Percentiles rank a stretch among this genome's conserved stretches.
These are phyloP conservation scores for Guillardia theta DNA, from an alignment of 78 protist genomes.

Conservation along the genomic window DNA sequence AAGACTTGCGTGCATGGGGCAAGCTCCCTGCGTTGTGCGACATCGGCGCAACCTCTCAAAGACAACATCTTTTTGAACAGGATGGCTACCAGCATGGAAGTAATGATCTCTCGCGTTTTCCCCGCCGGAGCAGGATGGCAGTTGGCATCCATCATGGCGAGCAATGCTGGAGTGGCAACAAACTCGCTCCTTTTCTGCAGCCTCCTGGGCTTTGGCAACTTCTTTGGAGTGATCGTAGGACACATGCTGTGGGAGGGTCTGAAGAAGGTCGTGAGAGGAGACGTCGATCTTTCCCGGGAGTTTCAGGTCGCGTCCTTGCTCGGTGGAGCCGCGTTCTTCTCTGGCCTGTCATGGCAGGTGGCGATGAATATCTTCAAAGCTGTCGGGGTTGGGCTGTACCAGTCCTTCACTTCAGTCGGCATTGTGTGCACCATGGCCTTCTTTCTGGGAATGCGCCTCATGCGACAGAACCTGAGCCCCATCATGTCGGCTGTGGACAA, in stretches of 20 bases:
- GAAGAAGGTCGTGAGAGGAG: background rate
- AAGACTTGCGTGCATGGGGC: too few relatives aligned
- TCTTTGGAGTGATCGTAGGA: constrained; percentile 19
- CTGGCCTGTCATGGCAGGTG: constrained; percentile 50
- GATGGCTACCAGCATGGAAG: background rate
- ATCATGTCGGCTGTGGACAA: background rate
- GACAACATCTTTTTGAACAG: background rate
- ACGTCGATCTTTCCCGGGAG: background rate
- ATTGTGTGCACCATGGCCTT: background rate
- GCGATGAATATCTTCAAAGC: background rate
- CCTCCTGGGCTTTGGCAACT: constrained; percentile 32
- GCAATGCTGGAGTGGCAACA: background rate
- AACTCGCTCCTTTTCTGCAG: background rate
- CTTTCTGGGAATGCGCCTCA: constrained; percentile 37
- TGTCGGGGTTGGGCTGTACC: background rate
- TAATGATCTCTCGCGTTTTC: constrained; percentile 10
- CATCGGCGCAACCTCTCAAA: too few relatives aligned
- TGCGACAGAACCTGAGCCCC: background rate
- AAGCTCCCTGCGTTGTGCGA: too few relatives aligned
- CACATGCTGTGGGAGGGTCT: background rate
- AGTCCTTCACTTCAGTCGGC: background rate
- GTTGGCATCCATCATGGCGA: constrained; percentile 44
- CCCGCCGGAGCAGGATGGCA: constrained; percentile 55
- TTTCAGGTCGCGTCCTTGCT: constrained; percentile 3
- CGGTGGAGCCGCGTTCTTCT: constrained; percentile 45